These are phyloP conservation scores for Collybia sp. DNA, from an alignment of 768 basidiomycete species.

Conservation along the genomic window DNA sequence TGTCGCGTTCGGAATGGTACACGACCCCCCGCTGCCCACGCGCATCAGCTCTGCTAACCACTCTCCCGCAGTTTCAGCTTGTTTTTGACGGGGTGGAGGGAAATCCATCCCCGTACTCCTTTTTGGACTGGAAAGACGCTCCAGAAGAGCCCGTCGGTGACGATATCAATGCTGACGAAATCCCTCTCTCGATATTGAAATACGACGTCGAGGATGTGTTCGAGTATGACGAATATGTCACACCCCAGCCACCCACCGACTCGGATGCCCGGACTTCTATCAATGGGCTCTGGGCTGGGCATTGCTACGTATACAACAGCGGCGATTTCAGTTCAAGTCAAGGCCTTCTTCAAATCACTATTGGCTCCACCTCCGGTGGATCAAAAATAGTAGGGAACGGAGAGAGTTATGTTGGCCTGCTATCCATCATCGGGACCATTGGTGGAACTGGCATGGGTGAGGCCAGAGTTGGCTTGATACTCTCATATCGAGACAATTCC, in stretches of 20 bases:
- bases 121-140: no score
- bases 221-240: conserved; percentile 23
- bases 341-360: conserved; percentile 14
- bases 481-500: no score
- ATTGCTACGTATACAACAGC: neutral
- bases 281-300: conserved; percentile 27
- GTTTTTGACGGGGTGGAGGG: no score
- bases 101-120: no score
- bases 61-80: no score
- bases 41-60: no score
- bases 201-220: conserved; percentile 28
- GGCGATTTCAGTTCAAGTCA: conserved; percentile 7
- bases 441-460: no score
- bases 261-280: conserved; percentile 13
- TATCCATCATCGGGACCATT: neutral
- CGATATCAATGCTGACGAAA: conserved; percentile 10
- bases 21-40: neutral
- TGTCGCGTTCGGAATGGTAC: conserved; percentile 32
- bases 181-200: conserved; percentile 22
- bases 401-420: conserved; percentile 12
- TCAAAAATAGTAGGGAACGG: conserved; percentile 15
- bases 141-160: conserved; percentile 11
- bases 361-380: conserved; percentile 22
- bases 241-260: conserved; percentile 18
- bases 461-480: no score